Conservation (phyloP, 345 rosid genomes). For the Bretschneidera sinensis region DNA sequence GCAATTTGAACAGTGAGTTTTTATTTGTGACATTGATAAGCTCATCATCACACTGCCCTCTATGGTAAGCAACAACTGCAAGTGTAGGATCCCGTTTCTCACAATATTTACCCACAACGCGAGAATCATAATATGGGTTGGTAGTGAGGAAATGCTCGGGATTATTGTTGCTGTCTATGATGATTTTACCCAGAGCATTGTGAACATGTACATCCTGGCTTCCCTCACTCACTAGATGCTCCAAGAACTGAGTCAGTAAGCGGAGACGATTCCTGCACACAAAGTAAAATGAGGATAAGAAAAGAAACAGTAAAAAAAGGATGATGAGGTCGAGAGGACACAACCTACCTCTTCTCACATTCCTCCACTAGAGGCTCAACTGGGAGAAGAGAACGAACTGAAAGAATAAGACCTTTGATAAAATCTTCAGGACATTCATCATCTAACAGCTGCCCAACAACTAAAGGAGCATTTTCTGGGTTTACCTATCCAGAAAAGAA, state of each 20-base stretch:
- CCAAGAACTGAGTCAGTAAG: constrained; percentile 97
- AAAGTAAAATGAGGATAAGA: constrained; percentile 25
- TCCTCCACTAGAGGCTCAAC: constrained; percentile 88
- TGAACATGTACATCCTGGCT: constrained; percentile 99
- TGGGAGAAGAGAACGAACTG: constrained; percentile 74
- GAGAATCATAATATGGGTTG: constrained; percentile 92
- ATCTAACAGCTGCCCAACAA: constrained; percentile 86
- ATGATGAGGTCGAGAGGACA: no score
- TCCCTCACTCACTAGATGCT: constrained; percentile 99
- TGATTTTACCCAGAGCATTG: constrained; percentile 98
- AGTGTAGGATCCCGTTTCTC: constrained; percentile 99
- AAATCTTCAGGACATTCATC: constrained; percentile 99
- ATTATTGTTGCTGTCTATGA: constrained; percentile 96
- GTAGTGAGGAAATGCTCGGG: constrained; percentile 99
- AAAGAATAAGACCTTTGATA: constrained; percentile 94
- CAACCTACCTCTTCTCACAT: constrained; percentile 88
- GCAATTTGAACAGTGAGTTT: constrained; percentile 90
- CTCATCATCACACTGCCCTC: constrained; percentile 98
- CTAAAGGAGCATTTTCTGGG: constrained; percentile 96
- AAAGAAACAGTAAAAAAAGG: constrained; percentile 4
- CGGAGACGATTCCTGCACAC: constrained; percentile 91
- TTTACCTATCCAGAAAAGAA: constrained; percentile 55
- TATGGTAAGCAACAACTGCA: constrained; percentile 93
- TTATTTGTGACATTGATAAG: constrained; percentile 95
- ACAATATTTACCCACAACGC: constrained; percentile 97